Evolutionary conservation across 306 rosid genomes (phyloP).

Genomic region (Cucumis melo): DNA sequence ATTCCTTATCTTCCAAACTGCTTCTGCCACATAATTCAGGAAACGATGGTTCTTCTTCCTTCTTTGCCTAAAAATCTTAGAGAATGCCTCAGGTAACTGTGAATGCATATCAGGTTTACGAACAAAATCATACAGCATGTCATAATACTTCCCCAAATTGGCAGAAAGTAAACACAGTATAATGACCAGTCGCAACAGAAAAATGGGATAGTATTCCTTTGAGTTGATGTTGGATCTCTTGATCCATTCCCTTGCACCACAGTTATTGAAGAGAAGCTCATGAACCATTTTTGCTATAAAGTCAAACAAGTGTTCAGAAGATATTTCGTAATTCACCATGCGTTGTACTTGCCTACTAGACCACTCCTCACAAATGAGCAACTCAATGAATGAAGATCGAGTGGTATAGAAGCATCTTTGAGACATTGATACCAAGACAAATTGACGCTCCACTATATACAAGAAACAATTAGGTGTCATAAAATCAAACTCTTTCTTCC

Average conservation of each 20-base stretch:
- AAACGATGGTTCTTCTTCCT: background rate
- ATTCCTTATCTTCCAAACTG: constrained; percentile 26
- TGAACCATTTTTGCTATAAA: constrained; percentile 16
- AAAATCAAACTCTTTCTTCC: constrained; percentile 16
- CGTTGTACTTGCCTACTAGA: background rate
- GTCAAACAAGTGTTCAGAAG: background rate
- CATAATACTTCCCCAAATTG: constrained; percentile 9
- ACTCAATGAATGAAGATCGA: constrained; percentile 41
- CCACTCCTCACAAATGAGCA: constrained; percentile 27
- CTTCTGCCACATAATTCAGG: constrained; percentile 26
- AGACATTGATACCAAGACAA: constrained; percentile 13
- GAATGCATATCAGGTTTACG: background rate
- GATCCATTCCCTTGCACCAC: constrained; percentile 23
- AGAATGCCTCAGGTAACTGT: constrained; percentile 20
- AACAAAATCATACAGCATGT: constrained; percentile 14
- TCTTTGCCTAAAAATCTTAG: constrained; percentile 13
- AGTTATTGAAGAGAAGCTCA: constrained; percentile 14
- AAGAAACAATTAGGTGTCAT: constrained; percentile 45
- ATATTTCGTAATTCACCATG: background rate
- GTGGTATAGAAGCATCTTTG: constrained; percentile 31
- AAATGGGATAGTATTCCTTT: constrained; percentile 17
- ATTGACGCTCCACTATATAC: constrained; percentile 45
- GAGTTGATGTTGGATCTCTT: constrained; percentile 6
- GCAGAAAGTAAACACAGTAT: constrained; percentile 22
- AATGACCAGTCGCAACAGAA: constrained; percentile 28